Evolutionary conservation across 371 early-diverging fungal species (phyloP), one percentile per base, ranked within the genome.

Genomic region (Syncephalastrum sp.): DNA sequence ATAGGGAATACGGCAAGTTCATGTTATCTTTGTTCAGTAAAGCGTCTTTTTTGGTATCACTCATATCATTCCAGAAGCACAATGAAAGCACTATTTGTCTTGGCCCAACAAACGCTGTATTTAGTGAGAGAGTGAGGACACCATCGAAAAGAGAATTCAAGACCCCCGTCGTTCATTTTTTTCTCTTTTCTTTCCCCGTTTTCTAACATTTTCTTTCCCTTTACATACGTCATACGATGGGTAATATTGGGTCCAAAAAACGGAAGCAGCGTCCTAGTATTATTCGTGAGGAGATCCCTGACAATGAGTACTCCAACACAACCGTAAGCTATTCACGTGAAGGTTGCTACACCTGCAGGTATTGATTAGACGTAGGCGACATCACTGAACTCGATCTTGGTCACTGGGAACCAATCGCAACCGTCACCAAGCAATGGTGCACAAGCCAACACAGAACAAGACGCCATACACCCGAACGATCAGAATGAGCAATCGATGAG

Each of bases 321-420:
- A 79, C 76, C 4, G 77, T 53, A 47, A 15, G 42, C n/a, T 17
- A 44, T 45, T 4, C 27, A 3, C 24, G 19, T 15, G 15, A 15
- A 13, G 15, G 33, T 27, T 27, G 27, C 27, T 19, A 1, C 42
- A 8, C 13, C 8, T 23, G 19, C 24, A 5, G 17, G 6, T 29
- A 15, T n/a, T 27, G 8, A 33, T 53, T 42, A 43, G 16, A 3
- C 15, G 24, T 29, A 60, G 60, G 42, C 73, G 1, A 74, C 76
- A 8, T 79, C 80, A 6, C 57, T 76, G 2, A 74, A 68, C 47
- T 76, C 77, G 15, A 79, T 79, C 42, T 71, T 79, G 46, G 65
- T 79, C 23, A 72, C 63, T 56, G 60, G 68, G 2, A 63, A 56
- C 13, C 47, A 43, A 33, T 41, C 14, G 46, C 64, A 51, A 47